A percentile compares a stretch with the other conserved stretches of the same genome.
These are phyloP conservation scores for Aspergillus panamensis DNA, from an alignment of 495 filamentous ascomycete species.

Conservation along the genomic window DNA sequence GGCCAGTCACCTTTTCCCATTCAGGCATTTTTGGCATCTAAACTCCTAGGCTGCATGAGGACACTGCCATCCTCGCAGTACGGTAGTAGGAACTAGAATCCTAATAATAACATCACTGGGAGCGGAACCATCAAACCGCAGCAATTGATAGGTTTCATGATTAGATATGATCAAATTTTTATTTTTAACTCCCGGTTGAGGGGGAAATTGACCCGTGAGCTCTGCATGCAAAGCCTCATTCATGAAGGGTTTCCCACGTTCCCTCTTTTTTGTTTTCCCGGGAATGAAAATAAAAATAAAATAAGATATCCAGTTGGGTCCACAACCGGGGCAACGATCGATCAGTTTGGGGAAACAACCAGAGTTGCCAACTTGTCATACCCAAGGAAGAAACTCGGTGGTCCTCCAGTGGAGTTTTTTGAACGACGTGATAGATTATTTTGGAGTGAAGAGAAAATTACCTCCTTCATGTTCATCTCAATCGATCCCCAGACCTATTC, in stretches of 20 bases:
- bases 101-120: slow-evolving; percentile 2
- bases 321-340: neutral
- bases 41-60: neutral
- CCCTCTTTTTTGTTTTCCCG: neutral
- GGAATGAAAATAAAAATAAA: neutral
- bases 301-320: neutral
- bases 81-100: neutral
- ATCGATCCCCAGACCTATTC: too few species aligned
- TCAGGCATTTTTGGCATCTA: neutral
- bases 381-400: neutral
- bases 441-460: neutral
- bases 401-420: neutral
- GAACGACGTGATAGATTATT: too few species aligned
- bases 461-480: neutral
- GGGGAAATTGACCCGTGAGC: neutral
- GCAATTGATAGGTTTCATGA: neutral
- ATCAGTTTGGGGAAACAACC: neutral
- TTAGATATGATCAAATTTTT: neutral
- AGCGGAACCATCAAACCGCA: neutral
- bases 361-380: neutral
- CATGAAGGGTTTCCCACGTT: neutral
- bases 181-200: slow-evolving; percentile 6
- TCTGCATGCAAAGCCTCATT: neutral
- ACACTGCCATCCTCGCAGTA: slow-evolving; percentile 6
- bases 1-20: slow-evolving; percentile 5